Conservation (phyloP, 257 asterid species). For the Lithospermum erythrorhizon region DNA sequence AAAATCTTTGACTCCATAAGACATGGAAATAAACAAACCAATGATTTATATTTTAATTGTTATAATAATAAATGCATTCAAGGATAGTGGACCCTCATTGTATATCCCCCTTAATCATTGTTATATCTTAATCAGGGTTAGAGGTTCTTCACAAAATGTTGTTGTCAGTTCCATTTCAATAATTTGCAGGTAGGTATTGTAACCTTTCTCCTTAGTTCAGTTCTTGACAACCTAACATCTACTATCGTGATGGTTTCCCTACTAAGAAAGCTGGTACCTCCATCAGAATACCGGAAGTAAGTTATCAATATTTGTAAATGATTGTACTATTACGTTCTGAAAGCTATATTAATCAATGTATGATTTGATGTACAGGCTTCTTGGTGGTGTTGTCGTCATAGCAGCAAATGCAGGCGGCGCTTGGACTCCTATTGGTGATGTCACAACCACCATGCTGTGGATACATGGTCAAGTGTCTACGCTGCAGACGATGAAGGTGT, state of each 20-base stretch:
- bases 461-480: conserved; percentile 97
- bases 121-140: conserved; percentile 4
- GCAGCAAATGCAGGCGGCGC: conserved; percentile 99
- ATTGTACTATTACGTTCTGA: neutral
- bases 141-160: neutral
- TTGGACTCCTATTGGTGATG: conserved; percentile 99
- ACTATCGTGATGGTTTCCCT: conserved; percentile 98
- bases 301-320: conserved; percentile 11
- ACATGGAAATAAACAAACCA: too few relatives aligned
- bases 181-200: conserved; percentile 77
- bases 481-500: conserved; percentile 84
- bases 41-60: too few relatives aligned
- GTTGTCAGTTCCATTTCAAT: conserved; percentile 6
- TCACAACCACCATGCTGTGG: conserved; percentile 98
- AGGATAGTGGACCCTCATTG: neutral
- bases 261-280: conserved; percentile 86
- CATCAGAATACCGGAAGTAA: conserved; percentile 93
- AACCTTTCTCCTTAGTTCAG: conserved; percentile 84
- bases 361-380: conserved; percentile 50
- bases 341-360: conserved; percentile 4
- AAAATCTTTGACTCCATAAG: too few relatives aligned
- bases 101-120: neutral
- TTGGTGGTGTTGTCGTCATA: conserved; percentile 88
- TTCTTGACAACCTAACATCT: conserved; percentile 94
- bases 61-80: too few relatives aligned